Base-by-base conservation (phyloP, 352 stramenopile species). In the Phytopythium cucurbitacearum region DNA sequence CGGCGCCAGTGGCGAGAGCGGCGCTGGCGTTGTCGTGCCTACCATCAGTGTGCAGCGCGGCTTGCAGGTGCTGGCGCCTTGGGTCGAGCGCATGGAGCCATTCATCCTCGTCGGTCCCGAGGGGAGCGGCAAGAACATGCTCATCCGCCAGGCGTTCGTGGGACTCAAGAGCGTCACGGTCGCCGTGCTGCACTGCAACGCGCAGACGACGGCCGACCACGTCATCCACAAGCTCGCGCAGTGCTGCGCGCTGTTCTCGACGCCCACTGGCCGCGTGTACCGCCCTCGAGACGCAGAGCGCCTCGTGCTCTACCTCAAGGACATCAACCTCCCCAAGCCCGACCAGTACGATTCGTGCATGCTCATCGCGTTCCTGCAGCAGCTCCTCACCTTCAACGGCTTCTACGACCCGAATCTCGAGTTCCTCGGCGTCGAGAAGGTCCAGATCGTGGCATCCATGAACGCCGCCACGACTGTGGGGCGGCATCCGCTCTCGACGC, bases 261-360 rank as follows among this genome's bases (percentile, higher is more conserved):
- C 93, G 0, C 89, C 70, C 7, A 73, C 84, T 0, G 95, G 95
- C 1, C 81, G 90, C 7, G 94, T 98, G 3, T 98, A 98, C 47
- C 87, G 94, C 0, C 95, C 95, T 8, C 80, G 92, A 50, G 93
- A 98, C 40, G 85, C 79, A 21, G 92, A 98, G 57, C 72, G 88
- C 5, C 75, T 98, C 0, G 91, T 98, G 33, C 68, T 98, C 1
- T 98, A 98, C 64, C 72, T 98, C 28, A 98, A 98, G 64, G 94
- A 98, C 55, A 98, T 98, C 60, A 98, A 98, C 57, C 64, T 98
- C 47, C 91, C 95, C 4, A 96, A 95, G 40, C 93, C 93, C 0
- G 95, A 98, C 56, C 80, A 93, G 64, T 98, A 98, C 65, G 88
- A 97, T 57, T 98, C 95, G 42, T 98, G 94, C 65, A 97, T 97